These are phyloP conservation scores for Trametes gibbosa DNA, from an alignment of 768 basidiomycete genomes.

Conservation along the genomic window DNA sequence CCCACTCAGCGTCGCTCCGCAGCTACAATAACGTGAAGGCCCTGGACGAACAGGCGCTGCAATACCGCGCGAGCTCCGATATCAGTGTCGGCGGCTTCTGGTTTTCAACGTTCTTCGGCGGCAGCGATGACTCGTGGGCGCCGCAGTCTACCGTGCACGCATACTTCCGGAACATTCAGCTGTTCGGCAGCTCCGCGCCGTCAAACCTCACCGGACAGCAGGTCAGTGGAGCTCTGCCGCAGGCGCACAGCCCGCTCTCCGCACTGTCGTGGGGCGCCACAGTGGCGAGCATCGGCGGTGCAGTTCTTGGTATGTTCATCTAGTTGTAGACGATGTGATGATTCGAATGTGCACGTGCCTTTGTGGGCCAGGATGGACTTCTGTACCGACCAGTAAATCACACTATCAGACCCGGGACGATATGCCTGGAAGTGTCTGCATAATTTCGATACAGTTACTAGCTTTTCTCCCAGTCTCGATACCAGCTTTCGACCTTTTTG, in stretches of 20 bases:
- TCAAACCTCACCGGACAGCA: slow-evolving; percentile 38
- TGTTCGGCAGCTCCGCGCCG: slow-evolving; percentile 55
- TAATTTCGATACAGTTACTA: no score
- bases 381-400: no score
- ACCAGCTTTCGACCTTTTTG: no score
- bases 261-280: slow-evolving; percentile 1
- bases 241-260: not conserved
- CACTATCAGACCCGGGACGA: no score
- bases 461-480: no score
- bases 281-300: not conserved
- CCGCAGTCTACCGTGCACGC: slow-evolving; percentile 64
- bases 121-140: slow-evolving; percentile 69
- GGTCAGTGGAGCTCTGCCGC: slow-evolving; percentile 18
- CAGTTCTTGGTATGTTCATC: not conserved
- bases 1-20: not conserved
- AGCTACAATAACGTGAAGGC: slow-evolving; percentile 72
- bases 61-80: slow-evolving; percentile 53
- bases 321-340: not conserved
- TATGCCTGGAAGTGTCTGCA: no score
- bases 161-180: slow-evolving; percentile 72
- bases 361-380: not conserved
- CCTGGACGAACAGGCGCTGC: slow-evolving; percentile 56
- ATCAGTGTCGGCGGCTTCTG: slow-evolving; percentile 67
- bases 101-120: slow-evolving; percentile 89
- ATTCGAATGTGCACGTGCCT: not conserved